These are phyloP conservation scores for Chaetomium fimeti DNA, from an alignment of 495 filamentous ascomycete species.

Conservation along the genomic window DNA sequence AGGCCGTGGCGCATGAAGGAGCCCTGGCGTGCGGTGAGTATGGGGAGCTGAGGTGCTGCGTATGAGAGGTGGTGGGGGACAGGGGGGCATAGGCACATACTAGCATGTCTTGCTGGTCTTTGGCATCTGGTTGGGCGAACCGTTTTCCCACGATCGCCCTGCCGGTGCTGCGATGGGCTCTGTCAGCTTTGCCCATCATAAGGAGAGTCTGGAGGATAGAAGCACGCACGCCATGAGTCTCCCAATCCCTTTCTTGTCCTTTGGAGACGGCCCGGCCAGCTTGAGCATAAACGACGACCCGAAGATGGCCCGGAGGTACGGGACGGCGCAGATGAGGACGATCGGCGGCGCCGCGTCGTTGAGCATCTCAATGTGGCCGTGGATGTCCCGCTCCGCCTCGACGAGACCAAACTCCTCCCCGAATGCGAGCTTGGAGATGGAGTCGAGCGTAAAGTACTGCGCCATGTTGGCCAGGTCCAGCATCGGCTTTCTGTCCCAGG, in stretches of 20 bases:
- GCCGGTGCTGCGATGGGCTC: conserved; percentile 27
- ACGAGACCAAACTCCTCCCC: conserved; percentile 53
- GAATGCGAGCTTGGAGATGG: conserved; percentile 50
- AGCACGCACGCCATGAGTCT: conserved; percentile 35
- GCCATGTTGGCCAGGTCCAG: conserved; percentile 46
- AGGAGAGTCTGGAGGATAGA: conserved; percentile 48
- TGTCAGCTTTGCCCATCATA: conserved; percentile 45
- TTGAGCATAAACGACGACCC: conserved; percentile 49
- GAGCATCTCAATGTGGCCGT: conserved; percentile 44
- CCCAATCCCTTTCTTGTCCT: conserved; percentile 47
- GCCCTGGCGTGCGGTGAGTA: conserved; percentile 13
- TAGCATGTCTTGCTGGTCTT: conserved; percentile 42
- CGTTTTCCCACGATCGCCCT: conserved; percentile 32
- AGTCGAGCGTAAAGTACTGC: conserved; percentile 53
- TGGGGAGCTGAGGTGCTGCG: neutral
- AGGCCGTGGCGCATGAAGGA: conserved; percentile 39
- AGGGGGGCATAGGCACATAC: too few relatives aligned
- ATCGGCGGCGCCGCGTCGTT: conserved; percentile 36
- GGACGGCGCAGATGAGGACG: conserved; percentile 28
- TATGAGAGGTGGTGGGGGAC: conserved; percentile 11
- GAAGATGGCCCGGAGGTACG: conserved; percentile 42
- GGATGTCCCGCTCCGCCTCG: conserved; percentile 46
- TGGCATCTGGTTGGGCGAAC: conserved; percentile 33
- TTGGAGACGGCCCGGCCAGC: conserved; percentile 56
- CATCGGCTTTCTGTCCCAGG: conserved; percentile 32